A percentile compares a stretch with the other conserved stretches of the same genome.
These are phyloP conservation scores for Albatrellus ellisii DNA, from an alignment of 768 basidiomycete species.

Conservation along the genomic window DNA sequence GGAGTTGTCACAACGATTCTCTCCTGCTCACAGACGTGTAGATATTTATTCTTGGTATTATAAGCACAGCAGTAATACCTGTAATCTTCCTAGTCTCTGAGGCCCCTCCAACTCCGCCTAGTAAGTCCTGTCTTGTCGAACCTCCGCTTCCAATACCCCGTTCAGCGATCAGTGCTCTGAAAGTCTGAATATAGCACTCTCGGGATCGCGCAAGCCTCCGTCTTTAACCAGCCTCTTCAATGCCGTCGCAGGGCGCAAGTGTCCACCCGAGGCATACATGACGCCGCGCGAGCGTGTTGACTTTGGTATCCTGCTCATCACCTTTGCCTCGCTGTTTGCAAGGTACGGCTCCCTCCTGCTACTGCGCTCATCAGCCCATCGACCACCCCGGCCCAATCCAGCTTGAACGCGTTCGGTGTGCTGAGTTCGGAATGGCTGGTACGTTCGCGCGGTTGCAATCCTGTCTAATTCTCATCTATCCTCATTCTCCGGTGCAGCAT, in stretches of 20 bases:
- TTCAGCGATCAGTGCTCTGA: no score
- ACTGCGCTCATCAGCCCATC: neutral
- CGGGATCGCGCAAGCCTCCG: constrained; percentile 46
- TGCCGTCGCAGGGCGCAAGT: constrained; percentile 33
- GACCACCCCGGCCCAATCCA: no score
- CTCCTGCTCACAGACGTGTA: constrained; percentile 18
- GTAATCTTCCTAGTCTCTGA: constrained; percentile 42
- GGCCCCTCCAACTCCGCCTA: constrained; percentile 67
- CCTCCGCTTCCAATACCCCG: no score
- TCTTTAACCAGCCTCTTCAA: constrained; percentile 39
- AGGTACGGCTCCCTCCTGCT: constrained; percentile 26
- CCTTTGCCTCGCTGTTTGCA: constrained; percentile 56
- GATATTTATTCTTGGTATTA: constrained; percentile 61
- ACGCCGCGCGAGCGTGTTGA: constrained; percentile 53
- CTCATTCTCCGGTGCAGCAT: constrained; percentile 25
- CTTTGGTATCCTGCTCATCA: constrained; percentile 40
- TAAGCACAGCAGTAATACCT: constrained; percentile 50
- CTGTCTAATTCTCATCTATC: neutral
- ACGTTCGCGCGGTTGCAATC: constrained; percentile 12
- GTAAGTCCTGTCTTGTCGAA: no score
- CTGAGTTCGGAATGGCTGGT: constrained; percentile 61
- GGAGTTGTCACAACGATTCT: neutral
- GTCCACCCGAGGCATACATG: constrained; percentile 40
- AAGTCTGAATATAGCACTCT: no score
- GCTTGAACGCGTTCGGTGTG: constrained; percentile 50